Conservation (phyloP, 148 eudicot species). For the Polygonum maritimum region DNA sequence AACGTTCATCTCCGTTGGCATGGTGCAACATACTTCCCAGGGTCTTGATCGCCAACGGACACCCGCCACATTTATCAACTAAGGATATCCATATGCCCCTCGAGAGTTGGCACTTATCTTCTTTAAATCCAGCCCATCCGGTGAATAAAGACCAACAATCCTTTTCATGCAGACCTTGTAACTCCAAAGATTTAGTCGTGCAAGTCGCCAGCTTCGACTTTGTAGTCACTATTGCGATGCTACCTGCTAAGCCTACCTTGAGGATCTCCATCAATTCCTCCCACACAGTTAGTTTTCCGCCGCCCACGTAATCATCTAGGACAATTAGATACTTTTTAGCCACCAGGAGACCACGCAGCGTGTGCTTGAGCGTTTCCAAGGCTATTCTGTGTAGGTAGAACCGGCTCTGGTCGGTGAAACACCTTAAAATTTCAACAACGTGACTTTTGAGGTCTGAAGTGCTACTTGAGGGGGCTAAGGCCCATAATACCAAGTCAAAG, state of each 20-base stretch:
- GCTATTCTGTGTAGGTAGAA: background rate
- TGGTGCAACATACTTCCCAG: constrained; percentile 13
- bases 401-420: background rate
- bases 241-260: background rate
- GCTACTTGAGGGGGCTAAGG: background rate
- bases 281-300: background rate
- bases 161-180: constrained; percentile 5
- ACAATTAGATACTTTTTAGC: background rate
- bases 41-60: constrained; percentile 22
- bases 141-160: constrained; percentile 13
- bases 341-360: background rate
- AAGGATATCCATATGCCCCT: constrained; percentile 9
- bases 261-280: background rate
- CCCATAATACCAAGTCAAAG: background rate
- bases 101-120: background rate
- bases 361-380: background rate
- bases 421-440: background rate
- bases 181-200: no score
- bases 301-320: background rate
- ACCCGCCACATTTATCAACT: constrained; percentile 7
- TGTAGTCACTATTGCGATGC: background rate
- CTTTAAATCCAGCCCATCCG: constrained; percentile 2
- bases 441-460: background rate
- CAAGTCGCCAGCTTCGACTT: no score
- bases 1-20: background rate